These are phyloP conservation scores for Arabidopsis thaliana DNA, from an alignment of 345 rosid genomes.

Conservation along the genomic window TAIR10.1 NC_003071.7:14271501-14272000, in stretches of 20 bases:
- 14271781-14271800: conserved; percentile 11
- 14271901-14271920: conserved; percentile 62
- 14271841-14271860: conserved; percentile 3
- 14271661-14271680: not conserved
- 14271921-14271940: conserved; percentile 72
- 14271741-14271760: not conserved
- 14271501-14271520: conserved; percentile 81
- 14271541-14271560: conserved; percentile 25
- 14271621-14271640: conserved; percentile 10
- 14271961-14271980: conserved; percentile 64
- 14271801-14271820: conserved; percentile 24
- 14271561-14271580: conserved; percentile 19
- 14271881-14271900: conserved; percentile 77
- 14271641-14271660: not conserved
- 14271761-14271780: not conserved
- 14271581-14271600: conserved; percentile 6
- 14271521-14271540: conserved; percentile 40
- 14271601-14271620: not conserved
- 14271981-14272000: conserved; percentile 52
- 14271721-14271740: not conserved
- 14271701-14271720: not conserved
- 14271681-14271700: not conserved
- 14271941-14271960: conserved; percentile 63
- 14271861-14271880: conserved; percentile 62
- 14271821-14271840: conserved; percentile 34